phyloP scores from a whole-genome alignment of 352 stramenopile species.

The Phytophthora pini region DNA sequence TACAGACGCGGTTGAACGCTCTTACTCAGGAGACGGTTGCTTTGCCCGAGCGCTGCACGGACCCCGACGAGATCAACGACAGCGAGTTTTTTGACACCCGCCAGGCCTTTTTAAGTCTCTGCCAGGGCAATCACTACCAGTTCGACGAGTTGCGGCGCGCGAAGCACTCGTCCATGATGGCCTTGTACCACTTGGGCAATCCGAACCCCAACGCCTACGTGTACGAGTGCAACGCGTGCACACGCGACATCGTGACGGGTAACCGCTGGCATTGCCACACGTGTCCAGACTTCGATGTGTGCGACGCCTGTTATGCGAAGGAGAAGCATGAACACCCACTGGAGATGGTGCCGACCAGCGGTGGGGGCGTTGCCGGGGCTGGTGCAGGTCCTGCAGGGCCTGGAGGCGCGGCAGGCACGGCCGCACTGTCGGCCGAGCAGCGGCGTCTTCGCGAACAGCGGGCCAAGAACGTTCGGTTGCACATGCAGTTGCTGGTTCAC shows the following conservation, averaged over 20 bases:
- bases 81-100: slow-evolving; percentile 96
- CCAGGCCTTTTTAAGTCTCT: slow-evolving; percentile 98
- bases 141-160: slow-evolving; percentile 98
- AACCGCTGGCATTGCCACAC: slow-evolving; percentile 92
- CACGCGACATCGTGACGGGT: slow-evolving; percentile 78
- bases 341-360: slow-evolving; percentile 83
- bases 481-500: slow-evolving; percentile 99
- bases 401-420: slow-evolving; percentile 25
- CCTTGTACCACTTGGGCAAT: slow-evolving; percentile 98
- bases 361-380: slow-evolving; percentile 21
- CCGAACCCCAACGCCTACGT: slow-evolving; percentile 90
- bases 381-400: slow-evolving; percentile 21
- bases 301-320: slow-evolving; percentile 87
- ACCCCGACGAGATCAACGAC: slow-evolving; percentile 86
- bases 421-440: slow-evolving; percentile 66
- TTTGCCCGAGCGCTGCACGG: slow-evolving; percentile 74
- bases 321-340: slow-evolving; percentile 82
- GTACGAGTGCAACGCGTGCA: slow-evolving; percentile 89
- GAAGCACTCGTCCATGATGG: slow-evolving; percentile 99
- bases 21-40: slow-evolving; percentile 65
- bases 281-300: slow-evolving; percentile 91
- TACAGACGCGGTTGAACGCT: slow-evolving; percentile 56
- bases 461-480: slow-evolving; percentile 95
- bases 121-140: slow-evolving; percentile 98
- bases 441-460: slow-evolving; percentile 81